phyloP scores from a whole-genome alignment of 345 rosid genomes.

The Brassica juncea region DNA sequence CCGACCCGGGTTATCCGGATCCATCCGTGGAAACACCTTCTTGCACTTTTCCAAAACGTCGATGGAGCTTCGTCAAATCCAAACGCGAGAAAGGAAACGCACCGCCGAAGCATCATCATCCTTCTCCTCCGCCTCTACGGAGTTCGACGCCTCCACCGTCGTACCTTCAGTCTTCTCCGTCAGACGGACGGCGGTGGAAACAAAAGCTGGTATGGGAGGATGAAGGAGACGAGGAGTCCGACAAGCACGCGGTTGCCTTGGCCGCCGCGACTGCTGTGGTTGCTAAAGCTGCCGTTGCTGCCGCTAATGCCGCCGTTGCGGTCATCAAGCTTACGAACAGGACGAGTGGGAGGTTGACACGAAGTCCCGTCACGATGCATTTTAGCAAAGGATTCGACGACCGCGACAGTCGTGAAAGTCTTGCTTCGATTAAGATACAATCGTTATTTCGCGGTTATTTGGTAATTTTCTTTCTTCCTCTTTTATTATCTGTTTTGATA shows the following conservation, averaged over 20 bases:
- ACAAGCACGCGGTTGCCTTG: constrained; percentile 67
- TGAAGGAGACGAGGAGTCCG: constrained; percentile 38
- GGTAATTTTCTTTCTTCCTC: constrained; percentile 43
- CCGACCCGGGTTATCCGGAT: constrained; percentile 41
- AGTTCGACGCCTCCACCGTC: constrained; percentile 20
- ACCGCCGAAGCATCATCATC: constrained; percentile 9
- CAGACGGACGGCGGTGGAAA: constrained; percentile 15
- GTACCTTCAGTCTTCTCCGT: constrained; percentile 25
- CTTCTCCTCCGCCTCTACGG: not conserved
- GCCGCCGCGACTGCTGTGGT: constrained; percentile 81
- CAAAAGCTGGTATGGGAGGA: constrained; percentile 22
- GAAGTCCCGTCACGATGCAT: constrained; percentile 18
- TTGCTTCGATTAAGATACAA: constrained; percentile 77
- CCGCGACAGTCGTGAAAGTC: constrained; percentile 36
- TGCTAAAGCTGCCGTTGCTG: constrained; percentile 76
- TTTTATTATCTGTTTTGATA: not conserved
- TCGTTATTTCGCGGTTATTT: constrained; percentile 86
- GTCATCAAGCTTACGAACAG: constrained; percentile 68
- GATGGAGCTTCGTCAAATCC: constrained; percentile 88
- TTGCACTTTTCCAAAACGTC: constrained; percentile 48
- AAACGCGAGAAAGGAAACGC: constrained; percentile 47
- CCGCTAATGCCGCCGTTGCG: constrained; percentile 75
- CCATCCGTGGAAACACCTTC: constrained; percentile 23
- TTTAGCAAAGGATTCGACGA: constrained; percentile 17
- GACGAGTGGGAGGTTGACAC: constrained; percentile 55